Percentiles rank a stretch among this genome's conserved stretches.
These are phyloP conservation scores for Ogataea sp. DNA, from an alignment of 805 yeast species.

Conservation along the genomic window DNA sequence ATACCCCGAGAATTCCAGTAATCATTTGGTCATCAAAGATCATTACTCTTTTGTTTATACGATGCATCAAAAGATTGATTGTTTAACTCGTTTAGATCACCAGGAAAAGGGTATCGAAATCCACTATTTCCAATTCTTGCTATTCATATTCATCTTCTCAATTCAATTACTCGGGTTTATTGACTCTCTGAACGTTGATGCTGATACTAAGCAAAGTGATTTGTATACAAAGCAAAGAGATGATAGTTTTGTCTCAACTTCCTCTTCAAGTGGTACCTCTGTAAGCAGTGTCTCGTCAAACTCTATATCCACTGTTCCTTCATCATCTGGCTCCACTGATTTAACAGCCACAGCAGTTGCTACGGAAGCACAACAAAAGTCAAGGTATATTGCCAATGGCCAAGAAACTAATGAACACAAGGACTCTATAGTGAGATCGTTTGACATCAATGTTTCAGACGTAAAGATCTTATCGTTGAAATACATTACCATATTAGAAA, in stretches of 20 bases:
- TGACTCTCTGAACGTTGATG: conserved; percentile 1
- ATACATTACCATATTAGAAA: background rate
- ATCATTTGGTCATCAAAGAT: background rate
- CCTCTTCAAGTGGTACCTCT: too few relatives aligned
- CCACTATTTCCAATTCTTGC: background rate
- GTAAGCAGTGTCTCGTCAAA: too few relatives aligned
- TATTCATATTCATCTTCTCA: conserved; percentile 4
- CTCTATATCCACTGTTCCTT: too few relatives aligned
- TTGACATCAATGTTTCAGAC: background rate
- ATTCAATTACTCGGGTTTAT: conserved; percentile 3
- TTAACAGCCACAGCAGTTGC: too few relatives aligned
- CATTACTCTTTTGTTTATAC: background rate
- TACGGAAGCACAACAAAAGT: background rate
- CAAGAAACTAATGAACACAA: too few relatives aligned
- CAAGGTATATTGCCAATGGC: too few relatives aligned
- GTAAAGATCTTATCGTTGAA: background rate
- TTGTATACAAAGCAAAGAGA: too few relatives aligned
- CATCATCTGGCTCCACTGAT: too few relatives aligned
- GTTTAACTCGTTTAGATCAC: background rate
- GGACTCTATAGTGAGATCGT: too few relatives aligned
- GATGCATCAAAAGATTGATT: background rate
- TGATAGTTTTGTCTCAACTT: too few relatives aligned
- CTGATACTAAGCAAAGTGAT: background rate
- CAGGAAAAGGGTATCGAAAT: background rate
- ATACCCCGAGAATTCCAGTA: too few relatives aligned